Evolutionary conservation across 2,329 filamentous ascomycete genomes (phyloP).

Genomic region (Pleurostoma richardsiae): DNA sequence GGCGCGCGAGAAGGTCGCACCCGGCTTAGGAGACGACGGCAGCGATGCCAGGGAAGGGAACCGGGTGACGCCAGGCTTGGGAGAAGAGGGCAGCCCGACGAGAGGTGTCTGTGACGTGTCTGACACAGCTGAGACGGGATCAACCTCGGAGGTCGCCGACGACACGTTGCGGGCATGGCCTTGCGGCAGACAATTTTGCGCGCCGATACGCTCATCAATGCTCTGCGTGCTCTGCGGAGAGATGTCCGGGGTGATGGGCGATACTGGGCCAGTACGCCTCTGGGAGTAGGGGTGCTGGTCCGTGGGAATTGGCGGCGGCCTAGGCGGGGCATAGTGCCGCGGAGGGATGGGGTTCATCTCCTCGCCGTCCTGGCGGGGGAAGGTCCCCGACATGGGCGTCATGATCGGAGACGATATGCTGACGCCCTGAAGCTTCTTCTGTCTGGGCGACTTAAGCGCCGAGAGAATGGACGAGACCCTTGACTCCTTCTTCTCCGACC

Average conservation of each 20-base stretch:
- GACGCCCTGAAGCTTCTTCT: constrained; percentile 45
- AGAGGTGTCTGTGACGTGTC: constrained; percentile 45
- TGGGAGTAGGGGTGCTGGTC: constrained; percentile 34
- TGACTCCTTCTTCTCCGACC: constrained; percentile 41
- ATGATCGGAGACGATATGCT: constrained; percentile 62
- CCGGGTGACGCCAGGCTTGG: constrained; percentile 35
- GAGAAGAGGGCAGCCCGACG: constrained; percentile 47
- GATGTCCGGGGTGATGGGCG: constrained; percentile 37
- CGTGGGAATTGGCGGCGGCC: constrained; percentile 51
- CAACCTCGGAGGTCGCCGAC: constrained; percentile 31
- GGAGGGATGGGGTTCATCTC: constrained; percentile 55
- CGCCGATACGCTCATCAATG: constrained; percentile 52
- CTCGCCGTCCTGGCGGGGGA: constrained; percentile 47
- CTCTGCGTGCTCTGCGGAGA: constrained; percentile 43
- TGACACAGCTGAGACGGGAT: constrained; percentile 47
- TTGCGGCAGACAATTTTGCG: constrained; percentile 22
- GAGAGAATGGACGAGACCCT: constrained; percentile 55
- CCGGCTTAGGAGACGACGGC: constrained; percentile 41
- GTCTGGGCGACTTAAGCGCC: constrained; percentile 55
- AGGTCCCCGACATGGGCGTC: constrained; percentile 57
- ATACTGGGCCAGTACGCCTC: constrained; percentile 20
- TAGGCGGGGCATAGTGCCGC: constrained; percentile 51
- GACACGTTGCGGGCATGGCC: constrained; percentile 31
- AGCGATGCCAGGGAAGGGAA: constrained; percentile 42
- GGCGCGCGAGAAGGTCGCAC: constrained; percentile 41